Conservation (phyloP, 768 basidiomycete genomes). For the Mycena polygramma region DNA sequence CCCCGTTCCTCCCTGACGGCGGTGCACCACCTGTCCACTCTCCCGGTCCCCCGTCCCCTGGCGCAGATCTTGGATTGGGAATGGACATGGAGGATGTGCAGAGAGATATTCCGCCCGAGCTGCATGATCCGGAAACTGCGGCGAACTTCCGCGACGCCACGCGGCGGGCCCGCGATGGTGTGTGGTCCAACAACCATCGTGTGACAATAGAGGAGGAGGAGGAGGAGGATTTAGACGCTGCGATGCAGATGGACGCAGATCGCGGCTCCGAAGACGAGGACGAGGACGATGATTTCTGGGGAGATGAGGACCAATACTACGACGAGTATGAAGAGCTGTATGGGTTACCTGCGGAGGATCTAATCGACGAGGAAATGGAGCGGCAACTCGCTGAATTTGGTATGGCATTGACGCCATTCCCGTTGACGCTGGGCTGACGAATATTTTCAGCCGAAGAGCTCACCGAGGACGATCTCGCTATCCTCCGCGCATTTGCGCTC, state of each 20-base stretch:
- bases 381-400: constrained; percentile 34
- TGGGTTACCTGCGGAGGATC: constrained; percentile 32
- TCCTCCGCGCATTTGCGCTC: constrained; percentile 46
- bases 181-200: not conserved
- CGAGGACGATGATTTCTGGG: no score
- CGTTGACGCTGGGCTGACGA: not conserved
- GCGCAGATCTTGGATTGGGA: no score
- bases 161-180: not conserved
- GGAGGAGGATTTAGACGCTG: no score
- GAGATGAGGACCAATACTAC: not conserved
- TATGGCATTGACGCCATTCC: constrained; percentile 4
- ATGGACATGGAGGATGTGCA: no score
- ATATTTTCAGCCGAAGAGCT: constrained; percentile 38
- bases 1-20: no score
- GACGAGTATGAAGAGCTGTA: constrained; percentile 7
- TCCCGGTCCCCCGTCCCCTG: no score
- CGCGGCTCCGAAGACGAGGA: no score
- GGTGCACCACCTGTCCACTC: no score
- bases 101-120: no score
- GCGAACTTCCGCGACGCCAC: not conserved
- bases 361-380: constrained; percentile 38
- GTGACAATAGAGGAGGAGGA: not conserved
- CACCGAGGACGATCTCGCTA: constrained; percentile 39
- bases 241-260: no score
- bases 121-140: no score